Base-by-base conservation (phyloP, 2,329 filamentous ascomycete genomes). In the Fusarium aywerte region DNA sequence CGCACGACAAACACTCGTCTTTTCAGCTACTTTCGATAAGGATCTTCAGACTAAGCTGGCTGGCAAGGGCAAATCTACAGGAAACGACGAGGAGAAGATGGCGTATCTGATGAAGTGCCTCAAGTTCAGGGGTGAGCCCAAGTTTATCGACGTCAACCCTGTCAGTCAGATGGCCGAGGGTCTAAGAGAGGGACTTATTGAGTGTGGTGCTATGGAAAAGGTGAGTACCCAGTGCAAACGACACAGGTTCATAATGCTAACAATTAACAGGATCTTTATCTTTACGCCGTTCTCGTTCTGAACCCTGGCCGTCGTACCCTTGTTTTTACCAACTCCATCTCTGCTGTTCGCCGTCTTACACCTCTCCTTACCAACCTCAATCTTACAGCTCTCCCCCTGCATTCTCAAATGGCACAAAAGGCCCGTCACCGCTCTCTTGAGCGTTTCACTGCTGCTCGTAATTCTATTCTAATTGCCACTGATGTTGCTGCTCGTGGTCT, bases 381-480 rank as follows among this genome's bases (percentile, higher is more conserved):
- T 65, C 84, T 97, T 10, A 89, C 90, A 4, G 91, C 90, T 1
- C 82, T 92, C 12, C 89, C 92, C 0, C 83, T 99, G 1, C 96
- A 99, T 79, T 97, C 93, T 1, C 91, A 93, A 67, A 98, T 99
- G 96, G 85, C 89, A 1, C 96, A 99, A 79, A 98, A 98, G 78
- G 94, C 96, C 4, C 93, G 96, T 42, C 84, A 97, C n/a, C 89
- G 95, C 36, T 95, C 93, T 3, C 87, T 99, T 3, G 96, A 99
- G 76, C 90, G 92, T 38, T 98, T 99, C 80, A 90, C 91, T 2
- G 86, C 86, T 4, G 82, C 88, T 1, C 81, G 85, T n/a, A 82
- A 86, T 44, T 80, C 83, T 29, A 91, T 98, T 43, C 87, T 98
- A 4, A 86, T 99, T 18, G 93, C 96, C 5, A 98, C 96, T 1